Evolutionary conservation across 2,329 filamentous ascomycete genomes (phyloP), one percentile per base, ranked within the genome.

Genomic region (Aciculosporium take): DNA sequence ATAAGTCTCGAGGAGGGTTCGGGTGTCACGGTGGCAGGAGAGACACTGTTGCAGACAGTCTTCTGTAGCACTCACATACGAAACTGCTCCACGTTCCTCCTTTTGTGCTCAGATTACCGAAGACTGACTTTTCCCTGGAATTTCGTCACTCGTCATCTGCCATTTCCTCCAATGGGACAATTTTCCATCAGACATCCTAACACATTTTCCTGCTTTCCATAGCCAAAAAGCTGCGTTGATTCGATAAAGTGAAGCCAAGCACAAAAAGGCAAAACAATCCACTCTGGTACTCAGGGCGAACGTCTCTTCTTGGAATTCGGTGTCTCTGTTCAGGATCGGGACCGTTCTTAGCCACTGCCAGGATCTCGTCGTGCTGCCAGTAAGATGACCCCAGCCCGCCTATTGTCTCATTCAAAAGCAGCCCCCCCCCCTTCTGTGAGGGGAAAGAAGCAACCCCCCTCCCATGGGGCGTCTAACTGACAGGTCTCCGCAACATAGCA

Each of bases 321-420:
- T 61, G 59, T 57, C 56, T 61, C 51, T 58, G 45, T 37, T 48
- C 47, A 59, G 57, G 54, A 60, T 61, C 51, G 57, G 53, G 56
- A 56, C 48, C 43, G 47, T 53, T 45, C 48, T 54, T 46, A 53
- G 53, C 56, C 56, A 55, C 56, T 55, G 46, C 49, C 47, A 57
- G 50, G 45, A 56, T 50, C 53, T 41, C 47, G 49, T 48, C 47
- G 51, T 49, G 46, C 28, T 38, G 35, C 59, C 56, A 56, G 57
- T 59, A 57, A 57, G 56, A 55, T 51, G 46, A 46, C 49, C 47
- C 47, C 49, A 46, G 50, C 41, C 53, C 46, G 48, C 54, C 46
- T 42, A 46, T 45, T 62, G 59, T 62, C 58, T 62, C 58, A 62
- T 51, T 49, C 54, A 52, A 51, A 51, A 5, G 15, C 15, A 7